Conservation (phyloP, 257 asterid species). For the Ocimum tenuiflorum region DNA sequence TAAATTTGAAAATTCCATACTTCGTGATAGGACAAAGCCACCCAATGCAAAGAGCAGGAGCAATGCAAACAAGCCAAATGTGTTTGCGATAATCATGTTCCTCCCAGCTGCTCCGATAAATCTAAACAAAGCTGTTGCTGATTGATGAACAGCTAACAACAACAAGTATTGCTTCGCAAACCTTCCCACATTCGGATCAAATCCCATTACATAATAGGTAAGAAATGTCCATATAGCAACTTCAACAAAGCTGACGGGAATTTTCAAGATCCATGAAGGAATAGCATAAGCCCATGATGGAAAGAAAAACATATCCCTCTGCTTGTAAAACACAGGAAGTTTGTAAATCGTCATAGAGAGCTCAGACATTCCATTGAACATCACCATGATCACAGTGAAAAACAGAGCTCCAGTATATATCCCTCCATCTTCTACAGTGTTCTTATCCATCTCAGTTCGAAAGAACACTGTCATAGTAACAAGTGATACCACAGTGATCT, state of each 20-base stretch:
- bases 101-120: constrained; percentile 57
- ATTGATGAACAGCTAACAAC: constrained; percentile 35
- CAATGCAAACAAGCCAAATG: constrained; percentile 51
- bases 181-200: constrained; percentile 64
- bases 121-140: constrained; percentile 48
- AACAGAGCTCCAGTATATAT: constrained; percentile 49
- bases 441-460: constrained; percentile 44
- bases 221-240: constrained; percentile 45
- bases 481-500: constrained; percentile 34
- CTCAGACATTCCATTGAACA: constrained; percentile 61
- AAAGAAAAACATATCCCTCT: constrained; percentile 48
- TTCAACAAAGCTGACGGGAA: constrained; percentile 47
- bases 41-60: constrained; percentile 55
- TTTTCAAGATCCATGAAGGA: constrained; percentile 56
- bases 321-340: constrained; percentile 64
- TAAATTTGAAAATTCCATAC: constrained; percentile 21
- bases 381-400: constrained; percentile 28
- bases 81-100: constrained; percentile 54
- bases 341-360: constrained; percentile 47
- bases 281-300: constrained; percentile 61
- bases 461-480: constrained; percentile 45
- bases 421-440: constrained; percentile 36
- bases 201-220: constrained; percentile 60
- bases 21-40: constrained; percentile 58
- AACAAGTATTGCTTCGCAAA: constrained; percentile 50